These are phyloP conservation scores for Diplosphaera chodatii DNA, from an alignment of 139 green algal species.

Conservation along the genomic window DNA sequence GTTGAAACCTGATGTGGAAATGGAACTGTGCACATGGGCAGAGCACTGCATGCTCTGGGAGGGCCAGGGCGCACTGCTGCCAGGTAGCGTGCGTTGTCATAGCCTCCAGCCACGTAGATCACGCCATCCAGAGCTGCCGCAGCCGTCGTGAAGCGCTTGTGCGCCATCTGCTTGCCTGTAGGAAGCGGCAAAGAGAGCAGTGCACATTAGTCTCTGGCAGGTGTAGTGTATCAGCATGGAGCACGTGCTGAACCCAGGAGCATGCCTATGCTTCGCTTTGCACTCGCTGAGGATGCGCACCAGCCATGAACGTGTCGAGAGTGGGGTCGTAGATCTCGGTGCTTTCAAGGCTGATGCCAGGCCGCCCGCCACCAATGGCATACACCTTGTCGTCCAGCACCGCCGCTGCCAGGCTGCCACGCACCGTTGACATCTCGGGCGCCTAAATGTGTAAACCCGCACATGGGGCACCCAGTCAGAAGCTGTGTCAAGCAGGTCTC, in stretches of 20 bases:
- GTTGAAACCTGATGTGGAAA: no score
- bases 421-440: slow-evolving; percentile 1
- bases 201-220: no score
- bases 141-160: slow-evolving; percentile 30
- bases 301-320: slow-evolving; percentile 22
- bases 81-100: slow-evolving; percentile 25
- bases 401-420: slow-evolving; percentile 25
- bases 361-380: slow-evolving; percentile 28
- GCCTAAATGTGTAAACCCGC: not conserved
- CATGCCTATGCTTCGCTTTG: no score
- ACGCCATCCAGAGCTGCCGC: slow-evolving; percentile 14
- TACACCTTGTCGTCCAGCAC: slow-evolving; percentile 28
- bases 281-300: not conserved
- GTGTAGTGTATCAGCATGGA: no score
- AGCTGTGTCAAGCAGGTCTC: no score
- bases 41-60: no score
- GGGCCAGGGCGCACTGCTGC: no score
- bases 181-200: not conserved
- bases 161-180: slow-evolving; percentile 19
- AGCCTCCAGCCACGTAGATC: slow-evolving; percentile 35
- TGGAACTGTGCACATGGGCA: no score
- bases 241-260: no score
- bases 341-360: slow-evolving; percentile 15
- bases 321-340: slow-evolving; percentile 26
- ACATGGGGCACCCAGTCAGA: no score